Evolutionary conservation across 805 yeast species (phyloP).

Genomic region (Teunomyces panamensis): DNA sequence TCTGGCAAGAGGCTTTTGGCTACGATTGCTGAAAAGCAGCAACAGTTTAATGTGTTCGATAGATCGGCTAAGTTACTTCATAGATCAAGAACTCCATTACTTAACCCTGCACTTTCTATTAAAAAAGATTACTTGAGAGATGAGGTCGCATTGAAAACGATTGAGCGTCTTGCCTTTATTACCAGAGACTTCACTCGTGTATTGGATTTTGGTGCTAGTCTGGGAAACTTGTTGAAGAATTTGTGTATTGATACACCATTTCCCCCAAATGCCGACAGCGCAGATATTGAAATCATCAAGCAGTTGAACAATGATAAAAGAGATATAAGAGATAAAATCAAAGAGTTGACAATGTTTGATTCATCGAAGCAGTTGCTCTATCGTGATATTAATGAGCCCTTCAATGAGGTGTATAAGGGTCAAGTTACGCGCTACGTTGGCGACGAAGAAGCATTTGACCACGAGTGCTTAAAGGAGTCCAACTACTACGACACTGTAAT

Average conservation of each 20-base stretch:
- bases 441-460: constrained; percentile 65
- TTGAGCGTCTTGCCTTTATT: constrained; percentile 73
- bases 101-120: constrained; percentile 43
- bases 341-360: constrained; percentile 64
- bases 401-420: constrained; percentile 42
- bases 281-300: constrained; percentile 35
- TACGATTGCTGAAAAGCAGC: constrained; percentile 25
- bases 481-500: constrained; percentile 65
- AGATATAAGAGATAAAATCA: constrained; percentile 50
- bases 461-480: constrained; percentile 33
- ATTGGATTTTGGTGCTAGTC: constrained; percentile 71
- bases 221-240: constrained; percentile 58
- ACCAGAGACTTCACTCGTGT: constrained; percentile 59
- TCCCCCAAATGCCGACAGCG: constrained; percentile 25
- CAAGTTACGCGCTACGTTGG: constrained; percentile 50
- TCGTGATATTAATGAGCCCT: constrained; percentile 44
- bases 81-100: constrained; percentile 47
- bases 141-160: constrained; percentile 69
- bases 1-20: constrained; percentile 19
- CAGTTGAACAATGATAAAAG: constrained; percentile 52
- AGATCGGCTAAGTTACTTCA: constrained; percentile 61
- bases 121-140: constrained; percentile 70
- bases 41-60: constrained; percentile 53
- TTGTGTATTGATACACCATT: constrained; percentile 26
- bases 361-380: constrained; percentile 51